These are phyloP conservation scores for Lentinula detonsa DNA, from an alignment of 768 basidiomycete species.

Conservation along the genomic window DNA sequence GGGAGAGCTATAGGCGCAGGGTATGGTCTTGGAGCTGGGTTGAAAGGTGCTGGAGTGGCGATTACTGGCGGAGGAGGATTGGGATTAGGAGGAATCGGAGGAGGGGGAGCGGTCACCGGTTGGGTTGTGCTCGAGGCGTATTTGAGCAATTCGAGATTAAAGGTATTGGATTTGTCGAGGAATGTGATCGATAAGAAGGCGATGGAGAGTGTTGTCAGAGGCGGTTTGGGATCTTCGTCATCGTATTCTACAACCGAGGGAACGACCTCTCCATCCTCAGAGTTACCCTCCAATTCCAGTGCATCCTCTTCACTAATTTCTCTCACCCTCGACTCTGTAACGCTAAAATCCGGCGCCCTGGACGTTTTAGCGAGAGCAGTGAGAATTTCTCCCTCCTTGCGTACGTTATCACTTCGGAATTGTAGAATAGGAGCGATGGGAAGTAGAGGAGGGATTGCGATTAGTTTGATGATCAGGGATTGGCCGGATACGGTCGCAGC, in stretches of 20 bases:
- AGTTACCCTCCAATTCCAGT: background rate
- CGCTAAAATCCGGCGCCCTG: background rate
- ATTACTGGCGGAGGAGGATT: background rate
- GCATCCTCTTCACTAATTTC: background rate
- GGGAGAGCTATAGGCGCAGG: constrained; percentile 77
- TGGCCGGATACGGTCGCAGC: background rate
- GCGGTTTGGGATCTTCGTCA: background rate
- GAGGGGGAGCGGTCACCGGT: background rate
- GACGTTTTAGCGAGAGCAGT: background rate
- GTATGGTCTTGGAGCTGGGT: background rate
- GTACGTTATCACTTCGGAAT: background rate
- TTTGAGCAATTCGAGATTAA: background rate
- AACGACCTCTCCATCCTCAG: background rate
- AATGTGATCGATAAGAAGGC: constrained; percentile 80
- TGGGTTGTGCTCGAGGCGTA: constrained; percentile 4
- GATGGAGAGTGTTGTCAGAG: constrained; percentile 38
- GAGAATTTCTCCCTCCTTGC: background rate
- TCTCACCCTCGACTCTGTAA: background rate
- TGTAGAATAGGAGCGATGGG: background rate
- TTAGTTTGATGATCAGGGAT: constrained; percentile 1
- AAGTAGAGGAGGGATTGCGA: background rate
- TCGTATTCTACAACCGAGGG: background rate
- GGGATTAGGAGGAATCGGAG: too few relatives aligned
- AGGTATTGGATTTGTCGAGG: constrained; percentile 65
- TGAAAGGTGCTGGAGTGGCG: background rate